Percentiles rank a stretch among this genome's conserved stretches.
Evolutionary conservation across 345 rosid species (phyloP).

Genomic region (Iberis pinnata): DNA sequence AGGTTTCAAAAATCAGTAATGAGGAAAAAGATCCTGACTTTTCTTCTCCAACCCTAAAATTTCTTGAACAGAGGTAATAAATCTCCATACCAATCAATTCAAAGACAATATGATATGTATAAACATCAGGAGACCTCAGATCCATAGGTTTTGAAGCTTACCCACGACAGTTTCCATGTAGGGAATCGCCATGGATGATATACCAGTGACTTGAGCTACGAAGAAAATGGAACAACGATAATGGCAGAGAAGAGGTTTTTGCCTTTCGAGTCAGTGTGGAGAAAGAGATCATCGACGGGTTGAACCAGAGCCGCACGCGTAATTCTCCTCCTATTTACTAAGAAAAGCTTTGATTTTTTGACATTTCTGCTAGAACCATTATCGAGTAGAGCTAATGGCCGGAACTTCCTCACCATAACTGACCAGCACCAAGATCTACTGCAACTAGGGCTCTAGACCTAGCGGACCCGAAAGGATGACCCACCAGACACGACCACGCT

Average conservation of each 20-base stretch:
- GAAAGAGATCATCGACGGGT: background rate
- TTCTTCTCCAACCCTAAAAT: no score
- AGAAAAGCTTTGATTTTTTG: slow-evolving; percentile 2
- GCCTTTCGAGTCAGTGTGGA: no score
- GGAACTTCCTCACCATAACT: no score
- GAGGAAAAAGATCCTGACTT: no score
- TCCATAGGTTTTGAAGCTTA: slow-evolving; percentile 22
- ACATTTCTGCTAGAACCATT: slow-evolving; percentile 14
- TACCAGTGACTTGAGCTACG: slow-evolving; percentile 10
- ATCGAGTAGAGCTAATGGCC: slow-evolving; percentile 5
- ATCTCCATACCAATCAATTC: background rate
- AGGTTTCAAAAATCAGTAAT: no score
- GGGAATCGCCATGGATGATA: slow-evolving; percentile 63
- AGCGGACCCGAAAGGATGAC: no score
- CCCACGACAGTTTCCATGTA: slow-evolving; percentile 91
- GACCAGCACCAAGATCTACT: no score
- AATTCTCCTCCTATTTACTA: slow-evolving; percentile 10
- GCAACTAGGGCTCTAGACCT: no score
- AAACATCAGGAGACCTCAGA: background rate
- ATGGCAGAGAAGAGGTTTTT: no score
- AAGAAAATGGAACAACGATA: slow-evolving; percentile 2
- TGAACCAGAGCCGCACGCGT: slow-evolving; percentile 40
- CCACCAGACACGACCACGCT: no score
- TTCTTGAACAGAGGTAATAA: no score
- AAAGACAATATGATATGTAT: background rate